Percentiles rank a stretch among this genome's conserved stretches.
These are phyloP conservation scores for Cystofilobasidium capitatum DNA, from an alignment of 768 basidiomycete species.

Conservation along the genomic window DNA sequence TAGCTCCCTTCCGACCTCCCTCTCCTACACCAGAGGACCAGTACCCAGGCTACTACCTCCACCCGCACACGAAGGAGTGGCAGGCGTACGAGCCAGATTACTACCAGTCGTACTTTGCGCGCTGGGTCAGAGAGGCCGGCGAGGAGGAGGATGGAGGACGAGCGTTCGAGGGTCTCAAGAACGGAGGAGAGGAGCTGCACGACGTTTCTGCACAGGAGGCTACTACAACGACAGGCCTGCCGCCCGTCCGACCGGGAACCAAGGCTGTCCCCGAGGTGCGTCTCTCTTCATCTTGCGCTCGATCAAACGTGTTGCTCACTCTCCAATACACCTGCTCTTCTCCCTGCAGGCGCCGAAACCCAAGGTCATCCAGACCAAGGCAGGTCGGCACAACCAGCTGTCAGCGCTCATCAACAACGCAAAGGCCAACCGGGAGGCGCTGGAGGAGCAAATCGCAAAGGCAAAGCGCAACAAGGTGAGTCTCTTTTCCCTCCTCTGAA, in stretches of 20 bases:
- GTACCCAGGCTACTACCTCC: constrained; percentile 26
- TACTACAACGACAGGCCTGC: neutral
- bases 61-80: constrained; percentile 21
- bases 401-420: constrained; percentile 26
- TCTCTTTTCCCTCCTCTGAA: neutral
- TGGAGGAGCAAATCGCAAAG: constrained; percentile 27
- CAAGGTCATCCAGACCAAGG: constrained; percentile 7
- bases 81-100: constrained; percentile 22
- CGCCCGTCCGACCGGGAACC: neutral
- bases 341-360: neutral
- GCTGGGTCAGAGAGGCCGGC: constrained; percentile 7
- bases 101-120: constrained; percentile 16
- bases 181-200: neutral
- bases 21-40: constrained; percentile 15
- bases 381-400: constrained; percentile 24
- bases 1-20: constrained; percentile 20
- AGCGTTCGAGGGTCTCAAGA: neutral
- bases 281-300: neutral
- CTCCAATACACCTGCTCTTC: neutral
- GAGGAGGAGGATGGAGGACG: constrained; percentile 8
- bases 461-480: constrained; percentile 27
- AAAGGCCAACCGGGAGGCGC: constrained; percentile 17
- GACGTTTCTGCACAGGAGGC: neutral
- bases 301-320: neutral
- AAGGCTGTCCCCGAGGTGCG: neutral